These are phyloP conservation scores for Phytopythium aichiense DNA, from an alignment of 352 stramenopile genomes.

Conservation along the genomic window DNA sequence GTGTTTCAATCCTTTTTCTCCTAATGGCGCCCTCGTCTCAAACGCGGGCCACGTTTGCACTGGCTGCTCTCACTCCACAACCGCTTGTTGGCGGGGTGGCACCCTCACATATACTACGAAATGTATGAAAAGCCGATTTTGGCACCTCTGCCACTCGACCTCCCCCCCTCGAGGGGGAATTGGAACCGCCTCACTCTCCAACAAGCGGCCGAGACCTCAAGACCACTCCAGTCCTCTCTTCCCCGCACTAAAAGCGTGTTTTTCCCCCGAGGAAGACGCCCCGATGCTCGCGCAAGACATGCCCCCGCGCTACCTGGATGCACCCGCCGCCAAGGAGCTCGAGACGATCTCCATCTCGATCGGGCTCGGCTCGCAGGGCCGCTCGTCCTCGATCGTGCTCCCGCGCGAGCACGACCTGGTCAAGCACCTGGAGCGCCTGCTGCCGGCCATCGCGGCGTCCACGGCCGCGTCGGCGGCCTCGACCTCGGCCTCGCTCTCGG, in stretches of 20 bases:
- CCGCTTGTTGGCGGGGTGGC: background rate
- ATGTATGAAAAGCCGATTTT: background rate
- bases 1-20: conserved; percentile 7
- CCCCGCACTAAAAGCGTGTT: too few species aligned
- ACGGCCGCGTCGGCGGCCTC: background rate
- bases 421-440: conserved; percentile 39
- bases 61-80: conserved; percentile 5
- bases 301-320: background rate
- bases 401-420: conserved; percentile 45
- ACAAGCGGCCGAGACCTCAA: background rate
- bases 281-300: conserved; percentile 2
- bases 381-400: conserved; percentile 44
- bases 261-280: too few species aligned
- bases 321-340: background rate
- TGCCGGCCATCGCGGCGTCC: conserved; percentile 20
- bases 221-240: background rate
- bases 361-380: conserved; percentile 23
- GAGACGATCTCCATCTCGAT: conserved; percentile 58
- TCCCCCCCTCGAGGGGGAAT: background rate
- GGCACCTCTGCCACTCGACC: background rate
- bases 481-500: background rate
- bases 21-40: conserved; percentile 6
- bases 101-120: background rate
- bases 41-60: background rate
- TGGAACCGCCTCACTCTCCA: background rate